These are phyloP conservation scores for Polygonum aviculare DNA, from an alignment of 148 eudicot genomes.

Conservation along the genomic window DNA sequence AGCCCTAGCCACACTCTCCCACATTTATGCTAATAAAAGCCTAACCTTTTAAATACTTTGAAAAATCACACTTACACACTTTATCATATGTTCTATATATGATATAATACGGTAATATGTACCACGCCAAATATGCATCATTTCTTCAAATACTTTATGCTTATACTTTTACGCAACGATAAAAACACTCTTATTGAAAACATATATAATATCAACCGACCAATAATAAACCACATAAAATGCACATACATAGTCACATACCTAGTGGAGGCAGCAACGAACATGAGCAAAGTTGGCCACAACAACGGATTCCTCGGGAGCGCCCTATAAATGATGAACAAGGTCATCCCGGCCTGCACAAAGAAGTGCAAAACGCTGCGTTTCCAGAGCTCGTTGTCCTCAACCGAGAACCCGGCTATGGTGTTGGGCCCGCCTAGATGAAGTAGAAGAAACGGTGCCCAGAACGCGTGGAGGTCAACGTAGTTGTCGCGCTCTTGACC, in stretches of 20 bases:
- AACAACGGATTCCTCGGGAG: not conserved
- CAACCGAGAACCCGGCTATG: not conserved
- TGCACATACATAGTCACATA: not conserved
- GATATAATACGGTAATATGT: too few relatives aligned
- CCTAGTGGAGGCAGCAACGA: conserved; percentile 5
- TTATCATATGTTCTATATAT: too few relatives aligned
- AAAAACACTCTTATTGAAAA: too few relatives aligned
- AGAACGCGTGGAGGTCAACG: not conserved
- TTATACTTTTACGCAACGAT: too few relatives aligned
- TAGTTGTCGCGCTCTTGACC: not conserved
- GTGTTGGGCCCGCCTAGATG: not conserved
- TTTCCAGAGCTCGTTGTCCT: conserved; percentile 4
- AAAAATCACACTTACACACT: too few relatives aligned
- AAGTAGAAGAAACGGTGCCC: not conserved
- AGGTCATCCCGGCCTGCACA: not conserved
- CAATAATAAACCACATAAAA: too few relatives aligned
- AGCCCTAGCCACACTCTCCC: too few relatives aligned
- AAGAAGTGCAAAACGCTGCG: conserved; percentile 7
- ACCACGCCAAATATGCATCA: too few relatives aligned
- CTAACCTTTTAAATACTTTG: too few relatives aligned
- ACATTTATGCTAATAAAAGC: too few relatives aligned
- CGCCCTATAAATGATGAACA: not conserved
- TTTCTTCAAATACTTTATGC: too few relatives aligned
- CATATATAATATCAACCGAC: too few relatives aligned
- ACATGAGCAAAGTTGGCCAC: not conserved